These are phyloP conservation scores for Saccharomyces eubayanus DNA, from an alignment of 805 yeast genomes.

Conservation along the genomic window DNA sequence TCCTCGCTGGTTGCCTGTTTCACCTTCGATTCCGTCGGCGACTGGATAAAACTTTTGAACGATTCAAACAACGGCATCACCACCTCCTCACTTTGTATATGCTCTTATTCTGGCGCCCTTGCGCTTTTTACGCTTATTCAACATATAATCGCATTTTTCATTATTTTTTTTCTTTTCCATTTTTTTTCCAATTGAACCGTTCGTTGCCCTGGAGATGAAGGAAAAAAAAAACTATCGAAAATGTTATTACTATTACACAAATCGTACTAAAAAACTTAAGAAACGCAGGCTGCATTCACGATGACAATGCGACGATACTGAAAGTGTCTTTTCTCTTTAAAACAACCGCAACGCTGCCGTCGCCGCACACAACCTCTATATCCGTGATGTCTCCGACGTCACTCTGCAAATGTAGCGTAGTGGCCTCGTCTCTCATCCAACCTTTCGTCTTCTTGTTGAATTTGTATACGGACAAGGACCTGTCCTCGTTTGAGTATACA, in stretches of 20 bases:
- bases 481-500: background rate
- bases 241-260: background rate
- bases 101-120: background rate
- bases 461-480: background rate
- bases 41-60: constrained; percentile 28
- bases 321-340: background rate
- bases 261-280: background rate
- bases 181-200: background rate
- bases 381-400: background rate
- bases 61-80: constrained; percentile 25
- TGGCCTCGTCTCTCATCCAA: background rate
- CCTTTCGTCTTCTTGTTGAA: constrained; percentile 1
- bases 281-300: background rate
- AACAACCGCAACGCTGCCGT: background rate
- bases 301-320: background rate
- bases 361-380: background rate
- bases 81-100: background rate
- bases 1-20: constrained; percentile 41
- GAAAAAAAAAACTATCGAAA: background rate
- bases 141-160: background rate
- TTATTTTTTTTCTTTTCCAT: background rate
- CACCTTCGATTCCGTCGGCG: constrained; percentile 32
- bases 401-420: background rate
- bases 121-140: background rate
- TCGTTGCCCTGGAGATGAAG: background rate